phyloP scores from a whole-genome alignment of 2,329 filamentous ascomycete genomes.

The Biscogniauxia marginata region DNA sequence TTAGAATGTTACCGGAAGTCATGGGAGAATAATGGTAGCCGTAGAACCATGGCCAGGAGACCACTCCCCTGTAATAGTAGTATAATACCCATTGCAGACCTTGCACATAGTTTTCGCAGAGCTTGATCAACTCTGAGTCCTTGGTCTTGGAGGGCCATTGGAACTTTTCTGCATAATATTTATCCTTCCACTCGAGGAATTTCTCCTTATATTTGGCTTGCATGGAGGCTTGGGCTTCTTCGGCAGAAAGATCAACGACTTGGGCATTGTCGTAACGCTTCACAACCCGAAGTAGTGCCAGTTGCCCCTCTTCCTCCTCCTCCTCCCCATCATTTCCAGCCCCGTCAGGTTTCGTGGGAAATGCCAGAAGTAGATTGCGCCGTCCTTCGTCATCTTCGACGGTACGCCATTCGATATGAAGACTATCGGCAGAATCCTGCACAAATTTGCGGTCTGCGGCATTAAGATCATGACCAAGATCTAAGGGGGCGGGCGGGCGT shows the following conservation, averaged over 20 bases:
- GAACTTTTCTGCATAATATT: conserved; percentile 90
- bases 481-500: conserved; percentile 61
- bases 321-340: conserved; percentile 66
- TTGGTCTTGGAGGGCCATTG: conserved; percentile 80
- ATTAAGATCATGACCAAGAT: conserved; percentile 70
- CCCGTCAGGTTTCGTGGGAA: conserved; percentile 43
- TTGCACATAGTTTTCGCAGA: conserved; percentile 96
- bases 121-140: conserved; percentile 68
- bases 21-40: conserved; percentile 95
- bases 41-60: conserved; percentile 99
- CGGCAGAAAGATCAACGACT: conserved; percentile 74
- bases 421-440: conserved; percentile 72
- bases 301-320: conserved; percentile 74
- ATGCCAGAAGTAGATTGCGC: conserved; percentile 51
- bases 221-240: conserved; percentile 76
- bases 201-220: conserved; percentile 86
- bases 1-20: conserved; percentile 66
- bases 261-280: conserved; percentile 89
- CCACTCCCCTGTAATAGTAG: conserved; percentile 97
- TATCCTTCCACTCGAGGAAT: conserved; percentile 90
- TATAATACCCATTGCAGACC: conserved; percentile 97
- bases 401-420: conserved; percentile 58
- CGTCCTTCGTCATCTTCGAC: conserved; percentile 55
- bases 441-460: conserved; percentile 92
- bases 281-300: conserved; percentile 81